Evolutionary conservation across 306 rosid species (phyloP).

Genomic region (Rosa multiflora): DNA sequence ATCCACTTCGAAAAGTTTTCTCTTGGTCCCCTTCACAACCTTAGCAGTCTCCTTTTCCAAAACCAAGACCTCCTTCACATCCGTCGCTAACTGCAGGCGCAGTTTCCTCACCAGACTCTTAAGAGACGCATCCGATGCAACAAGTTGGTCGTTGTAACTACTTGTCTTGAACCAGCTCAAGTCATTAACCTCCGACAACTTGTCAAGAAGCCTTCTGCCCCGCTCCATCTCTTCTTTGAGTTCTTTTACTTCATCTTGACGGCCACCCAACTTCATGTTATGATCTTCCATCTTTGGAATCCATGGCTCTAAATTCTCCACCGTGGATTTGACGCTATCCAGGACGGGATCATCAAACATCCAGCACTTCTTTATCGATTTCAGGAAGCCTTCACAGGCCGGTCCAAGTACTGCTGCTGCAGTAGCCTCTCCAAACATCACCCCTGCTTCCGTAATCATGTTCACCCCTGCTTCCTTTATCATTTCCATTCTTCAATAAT

Average conservation of each 20-base stretch:
- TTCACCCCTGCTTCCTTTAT: too few relatives aligned
- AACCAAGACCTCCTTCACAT: neutral
- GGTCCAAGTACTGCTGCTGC: neutral
- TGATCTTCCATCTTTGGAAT: neutral
- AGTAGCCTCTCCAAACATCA: neutral
- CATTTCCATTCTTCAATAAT: neutral
- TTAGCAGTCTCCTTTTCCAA: too few relatives aligned
- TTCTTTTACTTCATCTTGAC: neutral
- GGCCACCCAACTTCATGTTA: neutral
- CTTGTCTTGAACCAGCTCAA: neutral
- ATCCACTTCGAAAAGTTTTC: neutral
- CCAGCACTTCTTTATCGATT: neutral
- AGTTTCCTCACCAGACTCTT: neutral
- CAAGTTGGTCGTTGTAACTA: neutral
- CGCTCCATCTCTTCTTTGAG: neutral
- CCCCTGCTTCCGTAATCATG: too few relatives aligned
- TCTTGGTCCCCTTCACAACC: neutral
- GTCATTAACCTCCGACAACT: neutral
- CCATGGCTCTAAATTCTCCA: neutral
- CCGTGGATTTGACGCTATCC: neutral
- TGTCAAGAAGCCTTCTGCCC: neutral
- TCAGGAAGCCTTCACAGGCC: neutral
- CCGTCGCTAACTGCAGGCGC: neutral
- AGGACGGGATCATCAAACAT: neutral
- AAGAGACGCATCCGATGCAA: neutral